phyloP scores from a whole-genome alignment of 495 filamentous ascomycete genomes.

The Tuber melanosporum region DNA sequence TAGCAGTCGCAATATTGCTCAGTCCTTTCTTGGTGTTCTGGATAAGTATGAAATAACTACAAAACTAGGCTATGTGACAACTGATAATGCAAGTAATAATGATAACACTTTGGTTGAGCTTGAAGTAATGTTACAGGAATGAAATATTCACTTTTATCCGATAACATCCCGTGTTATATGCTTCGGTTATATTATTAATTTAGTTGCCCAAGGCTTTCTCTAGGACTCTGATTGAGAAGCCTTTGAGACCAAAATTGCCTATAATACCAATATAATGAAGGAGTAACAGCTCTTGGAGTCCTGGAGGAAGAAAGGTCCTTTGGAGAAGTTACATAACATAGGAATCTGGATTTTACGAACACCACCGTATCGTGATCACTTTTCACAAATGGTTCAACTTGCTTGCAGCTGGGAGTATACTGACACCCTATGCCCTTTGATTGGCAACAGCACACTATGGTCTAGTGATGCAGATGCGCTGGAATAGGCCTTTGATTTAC shows the following conservation, averaged over 20 bases:
- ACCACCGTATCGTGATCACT: not conserved
- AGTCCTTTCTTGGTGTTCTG: constrained; percentile 3
- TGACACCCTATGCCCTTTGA: not conserved
- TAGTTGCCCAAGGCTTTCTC: constrained; percentile 18
- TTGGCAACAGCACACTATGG: not conserved
- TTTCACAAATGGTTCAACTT: not conserved
- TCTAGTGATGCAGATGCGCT: not conserved
- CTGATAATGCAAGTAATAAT: constrained; percentile 21
- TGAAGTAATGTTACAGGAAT: not conserved
- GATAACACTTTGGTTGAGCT: not conserved
- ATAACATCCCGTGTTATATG: constrained; percentile 1
- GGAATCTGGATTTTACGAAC: not conserved
- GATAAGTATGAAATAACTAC: constrained; percentile 17
- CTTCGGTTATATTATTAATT: constrained; percentile 22
- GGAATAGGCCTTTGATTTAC: not conserved
- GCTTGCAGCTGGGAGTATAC: not conserved
- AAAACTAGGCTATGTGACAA: constrained; percentile 19
- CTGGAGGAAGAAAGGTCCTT: constrained; percentile 12
- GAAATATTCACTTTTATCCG: constrained; percentile 23
- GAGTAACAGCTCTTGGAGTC: not conserved
- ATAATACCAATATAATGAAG: not conserved
- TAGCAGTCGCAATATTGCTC: constrained; percentile 16
- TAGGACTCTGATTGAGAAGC: constrained; percentile 4
- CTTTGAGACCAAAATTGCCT: not conserved
- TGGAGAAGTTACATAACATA: constrained; percentile 25